These are phyloP conservation scores for Corchorus capsularis DNA, from an alignment of 345 rosid species.

Conservation along the genomic window DNA sequence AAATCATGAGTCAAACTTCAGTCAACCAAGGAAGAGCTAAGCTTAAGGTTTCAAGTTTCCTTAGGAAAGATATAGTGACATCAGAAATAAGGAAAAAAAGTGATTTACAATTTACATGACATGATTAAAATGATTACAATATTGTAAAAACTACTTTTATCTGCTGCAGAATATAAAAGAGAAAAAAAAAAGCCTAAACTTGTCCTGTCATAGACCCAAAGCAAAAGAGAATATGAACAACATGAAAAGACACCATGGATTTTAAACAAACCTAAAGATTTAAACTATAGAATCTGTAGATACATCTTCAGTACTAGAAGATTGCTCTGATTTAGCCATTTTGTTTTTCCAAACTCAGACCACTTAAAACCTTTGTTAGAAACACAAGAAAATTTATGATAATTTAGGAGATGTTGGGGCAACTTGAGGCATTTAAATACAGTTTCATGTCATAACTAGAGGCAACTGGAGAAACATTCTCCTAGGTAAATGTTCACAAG, in stretches of 20 bases:
- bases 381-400: not conserved
- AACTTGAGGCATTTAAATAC: not conserved
- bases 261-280: not conserved
- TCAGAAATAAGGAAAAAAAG: not conserved
- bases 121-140: not conserved
- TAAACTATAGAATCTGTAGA: slow-evolving; percentile 18
- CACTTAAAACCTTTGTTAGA: not conserved
- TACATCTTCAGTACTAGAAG: slow-evolving; percentile 21
- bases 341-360: not conserved
- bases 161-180: not conserved
- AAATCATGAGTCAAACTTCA: not conserved
- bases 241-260: not conserved
- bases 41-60: too few relatives aligned
- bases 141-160: not conserved
- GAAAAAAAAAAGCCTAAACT: not conserved
- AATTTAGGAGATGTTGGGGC: not conserved
- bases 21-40: not conserved
- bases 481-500: not conserved
- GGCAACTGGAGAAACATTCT: not conserved
- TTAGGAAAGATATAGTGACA: not conserved
- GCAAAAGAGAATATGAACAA: not conserved
- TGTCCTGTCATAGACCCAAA: not conserved
- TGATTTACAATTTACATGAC: not conserved
- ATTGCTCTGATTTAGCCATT: slow-evolving; percentile 33
- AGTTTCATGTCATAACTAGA: too few relatives aligned